These are phyloP conservation scores for Nymphaea colorata DNA, from an alignment of 164 flowering plant genomes.

Conservation along the genomic window DNA sequence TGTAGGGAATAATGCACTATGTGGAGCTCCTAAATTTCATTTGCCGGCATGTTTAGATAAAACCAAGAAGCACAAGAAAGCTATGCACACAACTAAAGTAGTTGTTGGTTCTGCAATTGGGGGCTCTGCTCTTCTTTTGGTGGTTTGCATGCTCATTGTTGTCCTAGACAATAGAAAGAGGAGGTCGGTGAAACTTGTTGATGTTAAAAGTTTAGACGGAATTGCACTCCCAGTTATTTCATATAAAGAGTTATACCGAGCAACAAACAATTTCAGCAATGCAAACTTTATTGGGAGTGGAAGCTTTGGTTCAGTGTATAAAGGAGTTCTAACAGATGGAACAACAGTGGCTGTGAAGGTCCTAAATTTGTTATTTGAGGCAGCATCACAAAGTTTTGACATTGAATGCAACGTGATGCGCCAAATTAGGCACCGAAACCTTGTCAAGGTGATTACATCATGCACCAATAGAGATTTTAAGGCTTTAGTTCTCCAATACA, in stretches of 20 bases:
- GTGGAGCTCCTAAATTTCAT: not conserved
- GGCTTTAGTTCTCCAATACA: slow-evolving; percentile 3
- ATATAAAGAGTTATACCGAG: not conserved
- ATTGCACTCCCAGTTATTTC: not conserved
- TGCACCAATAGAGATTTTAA: slow-evolving; percentile 3
- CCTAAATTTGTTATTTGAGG: not conserved
- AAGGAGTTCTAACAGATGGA: slow-evolving; percentile 1
- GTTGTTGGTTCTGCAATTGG: not conserved
- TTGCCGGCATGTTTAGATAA: not conserved
- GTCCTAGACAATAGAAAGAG: not conserved
- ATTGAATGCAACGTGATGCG: slow-evolving; percentile 1
- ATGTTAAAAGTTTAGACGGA: not conserved
- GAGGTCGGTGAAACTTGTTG: no score
- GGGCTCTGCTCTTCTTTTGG: not conserved
- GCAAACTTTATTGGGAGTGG: slow-evolving; percentile 3
- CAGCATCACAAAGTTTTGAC: slow-evolving; percentile 2
- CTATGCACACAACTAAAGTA: no score
- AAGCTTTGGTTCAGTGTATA: slow-evolving; percentile 4
- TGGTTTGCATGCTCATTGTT: not conserved
- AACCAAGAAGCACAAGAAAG: no score
- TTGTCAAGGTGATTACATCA: not conserved
- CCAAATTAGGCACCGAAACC: slow-evolving; percentile 2
- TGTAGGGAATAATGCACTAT: slow-evolving; percentile 1
- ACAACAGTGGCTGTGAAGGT: slow-evolving; percentile 4
- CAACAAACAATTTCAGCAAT: slow-evolving; percentile 1